Conservation (phyloP, 345 rosid genomes). For the Ceriops zippeliana region DNA sequence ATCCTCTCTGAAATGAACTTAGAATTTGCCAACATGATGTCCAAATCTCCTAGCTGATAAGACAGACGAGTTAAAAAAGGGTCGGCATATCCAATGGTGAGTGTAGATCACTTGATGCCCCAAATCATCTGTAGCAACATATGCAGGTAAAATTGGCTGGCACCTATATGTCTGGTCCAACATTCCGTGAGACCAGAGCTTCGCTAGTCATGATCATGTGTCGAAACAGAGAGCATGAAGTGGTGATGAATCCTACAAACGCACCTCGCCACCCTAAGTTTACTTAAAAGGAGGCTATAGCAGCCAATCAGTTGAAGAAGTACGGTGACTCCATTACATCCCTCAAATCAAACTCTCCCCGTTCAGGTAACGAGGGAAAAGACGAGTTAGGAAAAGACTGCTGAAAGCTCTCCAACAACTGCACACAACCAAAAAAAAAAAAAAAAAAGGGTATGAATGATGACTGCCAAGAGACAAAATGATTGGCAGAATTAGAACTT, state of each 20-base stretch:
- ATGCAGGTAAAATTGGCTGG: conserved; percentile 1
- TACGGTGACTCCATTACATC: conserved; percentile 81
- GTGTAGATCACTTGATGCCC: conserved; percentile 1
- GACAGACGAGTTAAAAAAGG: not conserved
- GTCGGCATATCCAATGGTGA: not conserved
- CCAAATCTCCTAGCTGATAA: not conserved
- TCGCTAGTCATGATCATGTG: conserved; percentile 5
- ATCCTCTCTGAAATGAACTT: not conserved
- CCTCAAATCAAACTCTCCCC: conserved; percentile 79
- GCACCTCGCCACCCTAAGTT: not conserved
- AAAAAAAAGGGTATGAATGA: not conserved
- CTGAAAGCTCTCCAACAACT: conserved; percentile 88
- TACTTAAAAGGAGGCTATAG: conserved; percentile 1
- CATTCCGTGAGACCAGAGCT: not conserved
- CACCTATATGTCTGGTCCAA: not conserved
- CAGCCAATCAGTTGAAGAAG: conserved; percentile 70
- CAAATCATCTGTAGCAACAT: conserved; percentile 6
- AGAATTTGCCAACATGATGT: not conserved
- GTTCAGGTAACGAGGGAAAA: conserved; percentile 80
- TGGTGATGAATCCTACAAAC: not conserved
- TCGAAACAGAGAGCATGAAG: not conserved
- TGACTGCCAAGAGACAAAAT: not conserved
- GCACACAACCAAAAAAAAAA: conserved; percentile 12
- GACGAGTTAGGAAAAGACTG: conserved; percentile 61
- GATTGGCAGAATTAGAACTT: not conserved